Conservation (phyloP, 441 rosid genomes). For the Lagerstroemia fauriei region DNA sequence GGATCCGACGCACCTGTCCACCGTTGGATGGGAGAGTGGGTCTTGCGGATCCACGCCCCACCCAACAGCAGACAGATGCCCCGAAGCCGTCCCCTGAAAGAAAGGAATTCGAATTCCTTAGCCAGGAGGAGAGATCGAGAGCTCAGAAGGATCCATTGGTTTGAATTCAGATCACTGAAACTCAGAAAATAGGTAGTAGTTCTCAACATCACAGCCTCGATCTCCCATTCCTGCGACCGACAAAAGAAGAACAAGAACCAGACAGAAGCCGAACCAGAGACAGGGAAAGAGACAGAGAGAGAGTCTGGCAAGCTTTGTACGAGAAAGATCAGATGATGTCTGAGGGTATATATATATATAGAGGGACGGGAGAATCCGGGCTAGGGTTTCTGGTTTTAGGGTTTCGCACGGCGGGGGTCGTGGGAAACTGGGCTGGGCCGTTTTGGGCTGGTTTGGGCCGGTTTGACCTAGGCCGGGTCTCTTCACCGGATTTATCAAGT, state of each 20-base stretch:
- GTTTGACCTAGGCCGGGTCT: no score
- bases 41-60: no score
- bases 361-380: no score
- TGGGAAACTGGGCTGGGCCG: no score
- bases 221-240: background rate
- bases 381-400: no score
- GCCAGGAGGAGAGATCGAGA: background rate
- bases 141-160: slow-evolving; percentile 30
- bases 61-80: no score
- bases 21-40: background rate
- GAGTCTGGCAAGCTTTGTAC: background rate
- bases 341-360: no score
- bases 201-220: slow-evolving; percentile 9
- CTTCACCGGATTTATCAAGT: no score
- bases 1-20: background rate
- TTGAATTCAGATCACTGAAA: background rate
- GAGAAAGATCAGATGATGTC: no score
- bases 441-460: no score
- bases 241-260: background rate
- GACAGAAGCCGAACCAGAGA: background rate
- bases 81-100: no score
- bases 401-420: no score
- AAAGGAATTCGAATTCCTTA: background rate
- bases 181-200: slow-evolving; percentile 27
- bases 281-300: background rate